These are phyloP conservation scores for Pseudogymnoascus destructans DNA, from an alignment of 2,329 filamentous ascomycete genomes.

Conservation along the genomic window DNA sequence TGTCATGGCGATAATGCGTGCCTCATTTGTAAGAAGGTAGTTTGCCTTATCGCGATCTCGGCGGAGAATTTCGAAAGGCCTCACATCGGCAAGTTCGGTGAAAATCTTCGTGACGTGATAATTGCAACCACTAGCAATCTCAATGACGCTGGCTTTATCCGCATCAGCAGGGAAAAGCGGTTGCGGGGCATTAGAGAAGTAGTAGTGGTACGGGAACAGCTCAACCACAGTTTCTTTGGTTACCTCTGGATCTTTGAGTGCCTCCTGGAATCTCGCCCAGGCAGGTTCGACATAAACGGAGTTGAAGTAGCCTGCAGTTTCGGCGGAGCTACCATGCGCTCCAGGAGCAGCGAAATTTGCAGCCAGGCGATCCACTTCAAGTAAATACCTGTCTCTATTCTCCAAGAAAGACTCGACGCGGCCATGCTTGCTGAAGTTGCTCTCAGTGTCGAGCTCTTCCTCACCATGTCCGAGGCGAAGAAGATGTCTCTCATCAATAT, in stretches of 20 bases:
- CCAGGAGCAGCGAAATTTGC: conserved; percentile 75
- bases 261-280: conserved; percentile 74
- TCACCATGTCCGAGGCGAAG: conserved; percentile 88
- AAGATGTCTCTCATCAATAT: conserved; percentile 91
- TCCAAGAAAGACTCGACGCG: conserved; percentile 79
- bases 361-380: conserved; percentile 77
- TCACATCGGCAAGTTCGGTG: conserved; percentile 78
- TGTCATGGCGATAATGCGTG: conserved; percentile 97
- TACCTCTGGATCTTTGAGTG: conserved; percentile 41
- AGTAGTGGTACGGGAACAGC: conserved; percentile 76
- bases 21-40: conserved; percentile 87
- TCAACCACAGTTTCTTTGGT: conserved; percentile 50
- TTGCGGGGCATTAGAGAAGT: conserved; percentile 78
- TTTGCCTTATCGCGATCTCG: conserved; percentile 87
- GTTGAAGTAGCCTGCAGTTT: conserved; percentile 95
- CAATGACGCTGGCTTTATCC: conserved; percentile 53
- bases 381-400: conserved; percentile 63
- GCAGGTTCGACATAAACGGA: conserved; percentile 78
- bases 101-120: conserved; percentile 84
- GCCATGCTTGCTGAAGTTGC: conserved; percentile 85
- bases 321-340: conserved; percentile 89
- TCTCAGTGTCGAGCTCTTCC: conserved; percentile 77
- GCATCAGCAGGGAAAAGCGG: conserved; percentile 62
- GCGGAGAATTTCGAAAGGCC: conserved; percentile 87
- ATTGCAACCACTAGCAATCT: conserved; percentile 74